Conservation (phyloP, 306 rosid species). For the Ormosia emarginata region DNA sequence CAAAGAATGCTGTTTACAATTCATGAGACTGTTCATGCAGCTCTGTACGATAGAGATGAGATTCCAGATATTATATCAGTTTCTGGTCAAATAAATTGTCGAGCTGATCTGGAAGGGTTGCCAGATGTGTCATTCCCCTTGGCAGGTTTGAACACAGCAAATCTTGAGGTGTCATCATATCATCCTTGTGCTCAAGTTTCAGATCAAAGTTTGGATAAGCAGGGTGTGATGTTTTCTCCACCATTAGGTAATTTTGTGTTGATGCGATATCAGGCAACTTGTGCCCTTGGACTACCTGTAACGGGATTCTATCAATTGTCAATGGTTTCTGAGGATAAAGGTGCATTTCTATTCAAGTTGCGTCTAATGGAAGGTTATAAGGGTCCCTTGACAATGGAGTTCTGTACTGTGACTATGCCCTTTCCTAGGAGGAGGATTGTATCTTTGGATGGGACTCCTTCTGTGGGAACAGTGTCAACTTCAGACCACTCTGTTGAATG, state of each 20-base stretch:
- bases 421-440: constrained; percentile 84
- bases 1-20: constrained; percentile 74
- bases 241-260: constrained; percentile 90
- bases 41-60: constrained; percentile 90
- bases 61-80: constrained; percentile 79
- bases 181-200: constrained; percentile 91
- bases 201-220: constrained; percentile 81
- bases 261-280: constrained; percentile 76
- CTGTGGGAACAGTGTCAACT: constrained; percentile 79
- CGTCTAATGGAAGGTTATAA: constrained; percentile 87
- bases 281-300: constrained; percentile 77
- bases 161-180: constrained; percentile 68
- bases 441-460: constrained; percentile 94
- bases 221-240: constrained; percentile 86
- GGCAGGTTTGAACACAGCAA: constrained; percentile 52
- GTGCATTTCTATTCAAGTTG: constrained; percentile 92
- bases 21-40: constrained; percentile 82
- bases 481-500: constrained; percentile 93
- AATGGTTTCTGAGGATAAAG: constrained; percentile 97
- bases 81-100: constrained; percentile 91
- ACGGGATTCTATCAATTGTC: constrained; percentile 93
- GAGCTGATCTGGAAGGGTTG: constrained; percentile 90
- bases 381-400: constrained; percentile 86
- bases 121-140: constrained; percentile 94
- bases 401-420: constrained; percentile 84